These are phyloP conservation scores for Fraxinus sp. DNA, from an alignment of 305 asterid species.

Conservation along the genomic window DNA sequence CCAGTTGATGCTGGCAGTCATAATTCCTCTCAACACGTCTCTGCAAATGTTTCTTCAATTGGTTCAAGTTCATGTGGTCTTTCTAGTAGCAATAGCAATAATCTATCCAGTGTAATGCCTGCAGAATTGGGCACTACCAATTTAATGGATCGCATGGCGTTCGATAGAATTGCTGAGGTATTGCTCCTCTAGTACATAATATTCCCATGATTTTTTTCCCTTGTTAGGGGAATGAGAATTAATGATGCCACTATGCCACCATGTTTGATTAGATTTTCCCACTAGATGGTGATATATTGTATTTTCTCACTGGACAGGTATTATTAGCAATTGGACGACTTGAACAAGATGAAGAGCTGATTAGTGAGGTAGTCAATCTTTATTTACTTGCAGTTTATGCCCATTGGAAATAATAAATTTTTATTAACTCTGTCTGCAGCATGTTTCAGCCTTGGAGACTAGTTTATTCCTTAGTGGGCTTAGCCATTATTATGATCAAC, in stretches of 20 bases:
- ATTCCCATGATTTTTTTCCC: background rate
- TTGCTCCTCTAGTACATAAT: background rate
- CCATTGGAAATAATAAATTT: slow-evolving; percentile 4
- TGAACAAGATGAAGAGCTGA: slow-evolving; percentile 33
- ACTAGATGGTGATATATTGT: background rate
- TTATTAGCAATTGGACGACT: slow-evolving; percentile 49
- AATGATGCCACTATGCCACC: background rate
- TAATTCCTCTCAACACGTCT: slow-evolving; percentile 29
- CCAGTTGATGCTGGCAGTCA: slow-evolving; percentile 29
- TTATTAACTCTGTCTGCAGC: slow-evolving; percentile 40
- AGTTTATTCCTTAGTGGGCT: slow-evolving; percentile 50
- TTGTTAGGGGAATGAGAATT: background rate
- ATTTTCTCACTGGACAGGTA: slow-evolving; percentile 37
- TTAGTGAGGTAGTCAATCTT: background rate
- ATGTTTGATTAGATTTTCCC: background rate
- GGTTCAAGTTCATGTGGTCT: slow-evolving; percentile 39
- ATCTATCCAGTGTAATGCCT: slow-evolving; percentile 29
- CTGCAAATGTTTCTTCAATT: slow-evolving; percentile 38
- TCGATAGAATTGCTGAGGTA: slow-evolving; percentile 72
- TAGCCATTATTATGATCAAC: slow-evolving; percentile 58
- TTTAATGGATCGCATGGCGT: slow-evolving; percentile 33
- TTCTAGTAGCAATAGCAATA: slow-evolving; percentile 36
- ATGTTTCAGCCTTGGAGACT: slow-evolving; percentile 58
- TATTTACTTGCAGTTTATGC: slow-evolving; percentile 1
- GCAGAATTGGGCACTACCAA: slow-evolving; percentile 36